Evolutionary conservation across 2,329 filamentous ascomycete species (phyloP), one percentile per base, ranked within the genome.

Genomic region (Lojkania enalia): DNA sequence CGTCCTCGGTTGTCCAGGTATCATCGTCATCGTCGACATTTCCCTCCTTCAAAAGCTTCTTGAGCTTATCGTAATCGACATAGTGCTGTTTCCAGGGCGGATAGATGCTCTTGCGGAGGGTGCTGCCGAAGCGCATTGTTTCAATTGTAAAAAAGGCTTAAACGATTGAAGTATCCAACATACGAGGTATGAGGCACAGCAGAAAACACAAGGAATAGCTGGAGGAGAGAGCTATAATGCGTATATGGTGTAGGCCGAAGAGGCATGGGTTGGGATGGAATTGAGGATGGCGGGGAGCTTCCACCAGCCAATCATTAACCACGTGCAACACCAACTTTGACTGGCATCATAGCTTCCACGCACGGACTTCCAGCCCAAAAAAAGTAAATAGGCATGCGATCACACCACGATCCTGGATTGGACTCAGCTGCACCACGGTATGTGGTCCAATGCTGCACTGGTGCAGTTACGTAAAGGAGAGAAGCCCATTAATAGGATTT

Each of bases 41-140:
- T 44, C 60, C 63, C 70, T 97, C 94, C 53, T 89, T 86, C 49
- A 99, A 77, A 47, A 99, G 80, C 63, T 80, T 79, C 79, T 97
- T 97, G 55, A 99, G 84, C 79, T 92, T 96, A 60, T 81, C 76
- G 72, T 99, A 99, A 76, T 97, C 91, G 66, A 99, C 89, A 77
- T 99, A 97, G 64, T 95, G 82, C 68, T 86, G 88, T 71, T 87
- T 88, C 92, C 92, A 99, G 65, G 90, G 90, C 58, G 81, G 74
- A 70, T 97, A 94, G 60, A 88, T 78, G 48, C 88, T 85, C 62
- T 83, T 82, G 62, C 85, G 83, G 49, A 99, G 81, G 39, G 90
- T 96, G 75, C 85, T 89, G 52, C 92, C 92, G 77, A 96, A 99
- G 62, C 90, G 87, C 94, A 99, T 97, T n/a, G 54, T 48, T 9